Conservation (phyloP, 306 rosid genomes). For the Malus asiatica region DNA sequence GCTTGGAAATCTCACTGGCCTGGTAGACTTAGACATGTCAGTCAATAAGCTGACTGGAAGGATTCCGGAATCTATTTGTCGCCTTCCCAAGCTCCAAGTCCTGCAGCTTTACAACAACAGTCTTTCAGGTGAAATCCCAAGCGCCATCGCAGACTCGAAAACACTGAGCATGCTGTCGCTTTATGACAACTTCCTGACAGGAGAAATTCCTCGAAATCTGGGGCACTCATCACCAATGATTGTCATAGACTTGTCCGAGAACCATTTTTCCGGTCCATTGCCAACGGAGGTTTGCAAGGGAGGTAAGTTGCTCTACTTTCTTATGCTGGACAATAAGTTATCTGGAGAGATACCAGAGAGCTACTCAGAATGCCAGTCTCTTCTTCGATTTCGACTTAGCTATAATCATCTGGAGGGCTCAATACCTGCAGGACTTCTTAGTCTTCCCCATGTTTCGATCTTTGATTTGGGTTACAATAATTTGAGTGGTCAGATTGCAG, state of each 20-base stretch:
- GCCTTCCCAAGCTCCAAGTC: constrained; percentile 68
- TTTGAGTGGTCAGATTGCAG: constrained; percentile 52
- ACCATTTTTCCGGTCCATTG: constrained; percentile 57
- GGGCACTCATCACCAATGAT: constrained; percentile 61
- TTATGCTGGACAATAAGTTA: constrained; percentile 58
- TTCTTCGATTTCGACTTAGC: constrained; percentile 77
- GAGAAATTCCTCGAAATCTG: constrained; percentile 62
- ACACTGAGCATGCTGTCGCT: constrained; percentile 60
- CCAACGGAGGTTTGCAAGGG: constrained; percentile 66
- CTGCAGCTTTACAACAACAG: constrained; percentile 88
- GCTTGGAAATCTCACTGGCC: constrained; percentile 69
- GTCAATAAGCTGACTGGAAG: constrained; percentile 66
- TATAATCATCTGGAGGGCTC: constrained; percentile 56
- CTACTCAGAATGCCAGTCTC: constrained; percentile 48
- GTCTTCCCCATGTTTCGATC: constrained; percentile 71
- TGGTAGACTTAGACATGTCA: constrained; percentile 75
- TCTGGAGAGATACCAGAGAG: constrained; percentile 67
- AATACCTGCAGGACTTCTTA: constrained; percentile 59
- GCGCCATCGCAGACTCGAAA: constrained; percentile 55
- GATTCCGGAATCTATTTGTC: constrained; percentile 61
- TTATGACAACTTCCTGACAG: constrained; percentile 58
- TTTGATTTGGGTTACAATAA: constrained; percentile 65
- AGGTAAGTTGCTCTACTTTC: constrained; percentile 64
- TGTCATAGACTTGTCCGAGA: constrained; percentile 83
- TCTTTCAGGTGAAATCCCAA: constrained; percentile 67